These are phyloP conservation scores for Hirschioporus abietinus DNA, from an alignment of 768 basidiomycete genomes.

Conservation along the genomic window DNA sequence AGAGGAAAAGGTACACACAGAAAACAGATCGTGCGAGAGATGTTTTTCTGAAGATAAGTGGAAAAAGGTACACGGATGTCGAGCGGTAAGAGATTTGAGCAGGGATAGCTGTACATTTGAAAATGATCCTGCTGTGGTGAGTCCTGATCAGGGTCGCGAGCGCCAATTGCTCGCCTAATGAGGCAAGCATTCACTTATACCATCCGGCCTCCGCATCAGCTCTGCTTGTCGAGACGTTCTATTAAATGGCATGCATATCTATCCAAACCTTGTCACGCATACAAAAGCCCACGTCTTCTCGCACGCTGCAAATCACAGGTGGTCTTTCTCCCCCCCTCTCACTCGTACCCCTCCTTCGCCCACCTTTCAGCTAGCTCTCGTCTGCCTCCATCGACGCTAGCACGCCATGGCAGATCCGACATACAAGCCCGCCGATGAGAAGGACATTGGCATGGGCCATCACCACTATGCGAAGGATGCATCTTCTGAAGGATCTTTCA, in stretches of 20 bases:
- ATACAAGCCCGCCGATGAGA: not conserved
- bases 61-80: not conserved
- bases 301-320: not conserved
- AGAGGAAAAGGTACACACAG: not conserved
- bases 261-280: not conserved
- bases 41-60: not conserved
- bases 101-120: not conserved
- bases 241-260: not conserved
- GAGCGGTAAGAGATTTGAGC: not conserved
- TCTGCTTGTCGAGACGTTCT: not conserved
- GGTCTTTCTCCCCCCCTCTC: not conserved
- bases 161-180: not conserved
- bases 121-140: not conserved
- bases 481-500: not conserved
- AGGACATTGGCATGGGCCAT: not conserved
- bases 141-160: not conserved
- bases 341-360: not conserved
- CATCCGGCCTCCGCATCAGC: not conserved
- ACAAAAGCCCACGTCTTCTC: not conserved
- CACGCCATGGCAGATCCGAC: not conserved
- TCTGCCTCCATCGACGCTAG: not conserved
- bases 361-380: not conserved
- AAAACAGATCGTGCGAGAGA: not conserved
- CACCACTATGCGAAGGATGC: not conserved
- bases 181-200: not conserved